phyloP scores from a whole-genome alignment of 2,329 filamentous ascomycete species.

The Orbilia javanica region DNA sequence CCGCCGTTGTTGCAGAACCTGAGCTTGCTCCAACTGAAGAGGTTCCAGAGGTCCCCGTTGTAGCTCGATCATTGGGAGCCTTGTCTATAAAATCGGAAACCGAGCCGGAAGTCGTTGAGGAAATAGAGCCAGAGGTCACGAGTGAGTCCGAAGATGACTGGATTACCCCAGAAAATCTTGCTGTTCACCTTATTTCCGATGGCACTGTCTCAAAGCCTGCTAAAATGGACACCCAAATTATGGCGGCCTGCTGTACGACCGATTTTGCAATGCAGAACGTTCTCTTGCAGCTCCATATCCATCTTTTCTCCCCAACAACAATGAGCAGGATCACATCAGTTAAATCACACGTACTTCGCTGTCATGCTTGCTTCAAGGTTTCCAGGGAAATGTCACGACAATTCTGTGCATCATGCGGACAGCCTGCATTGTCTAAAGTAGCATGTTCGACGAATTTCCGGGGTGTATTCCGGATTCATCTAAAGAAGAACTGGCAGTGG shows the following conservation, averaged over 20 bases:
- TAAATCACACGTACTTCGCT: conserved; percentile 89
- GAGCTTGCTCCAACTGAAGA: neutral
- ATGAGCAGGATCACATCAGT: conserved; percentile 82
- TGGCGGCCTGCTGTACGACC: conserved; percentile 91
- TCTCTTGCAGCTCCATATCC: conserved; percentile 91
- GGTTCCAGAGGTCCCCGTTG: neutral
- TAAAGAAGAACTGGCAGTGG: conserved; percentile 96
- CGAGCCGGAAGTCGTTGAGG: conserved; percentile 32
- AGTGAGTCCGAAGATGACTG: conserved; percentile 71
- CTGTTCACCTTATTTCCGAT: conserved; percentile 73
- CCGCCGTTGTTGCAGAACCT: neutral
- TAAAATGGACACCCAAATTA: conserved; percentile 73
- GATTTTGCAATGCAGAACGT: conserved; percentile 99
- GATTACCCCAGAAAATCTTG: conserved; percentile 95
- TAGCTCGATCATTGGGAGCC: neutral
- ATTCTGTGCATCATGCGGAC: conserved; percentile 92
- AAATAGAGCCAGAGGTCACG: conserved; percentile 63
- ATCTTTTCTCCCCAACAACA: conserved; percentile 80
- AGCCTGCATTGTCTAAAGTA: conserved; percentile 84
- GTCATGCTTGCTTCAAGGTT: conserved; percentile 90
- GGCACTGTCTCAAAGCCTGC: conserved; percentile 64
- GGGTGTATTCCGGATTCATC: conserved; percentile 84
- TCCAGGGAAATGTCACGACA: conserved; percentile 84
- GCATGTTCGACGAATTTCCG: conserved; percentile 84
- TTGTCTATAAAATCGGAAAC: neutral